These are phyloP conservation scores for Fusarium miscanthi DNA, from an alignment of 2,329 filamentous ascomycete genomes.

Conservation along the genomic window DNA sequence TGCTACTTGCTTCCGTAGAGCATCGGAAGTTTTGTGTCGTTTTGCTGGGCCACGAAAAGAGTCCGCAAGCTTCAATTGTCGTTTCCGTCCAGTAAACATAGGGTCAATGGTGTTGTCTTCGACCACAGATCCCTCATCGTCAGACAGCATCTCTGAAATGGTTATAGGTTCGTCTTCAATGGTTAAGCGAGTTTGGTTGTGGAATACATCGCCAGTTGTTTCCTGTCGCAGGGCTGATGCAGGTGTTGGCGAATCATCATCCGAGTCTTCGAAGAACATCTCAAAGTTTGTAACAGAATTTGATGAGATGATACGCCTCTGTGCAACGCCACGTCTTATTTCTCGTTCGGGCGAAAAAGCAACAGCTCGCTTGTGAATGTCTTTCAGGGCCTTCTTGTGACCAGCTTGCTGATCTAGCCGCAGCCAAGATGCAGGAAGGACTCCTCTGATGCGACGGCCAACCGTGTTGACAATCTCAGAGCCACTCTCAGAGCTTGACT, in stretches of 20 bases:
- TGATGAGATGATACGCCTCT: slow-evolving; percentile 53
- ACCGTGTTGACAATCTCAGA: slow-evolving; percentile 55
- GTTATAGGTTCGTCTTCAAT: slow-evolving; percentile 21
- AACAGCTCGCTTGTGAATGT: slow-evolving; percentile 43
- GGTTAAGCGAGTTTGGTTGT: slow-evolving; percentile 45
- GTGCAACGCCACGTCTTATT: slow-evolving; percentile 61
- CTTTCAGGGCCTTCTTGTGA: slow-evolving; percentile 48
- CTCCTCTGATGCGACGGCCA: slow-evolving; percentile 65
- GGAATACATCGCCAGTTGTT: slow-evolving; percentile 41
- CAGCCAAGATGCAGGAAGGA: slow-evolving; percentile 75
- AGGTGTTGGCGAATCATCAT: slow-evolving; percentile 49
- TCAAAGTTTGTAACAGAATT: slow-evolving; percentile 42
- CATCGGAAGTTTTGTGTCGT: slow-evolving; percentile 33
- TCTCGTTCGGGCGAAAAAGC: slow-evolving; percentile 53
- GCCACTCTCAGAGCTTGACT: slow-evolving; percentile 55
- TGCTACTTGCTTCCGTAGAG: slow-evolving; percentile 37
- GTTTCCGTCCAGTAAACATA: slow-evolving; percentile 60
- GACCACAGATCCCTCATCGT: slow-evolving; percentile 53
- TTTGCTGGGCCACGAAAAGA: slow-evolving; percentile 44
- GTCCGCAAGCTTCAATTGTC: slow-evolving; percentile 48
- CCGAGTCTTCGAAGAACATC: slow-evolving; percentile 61
- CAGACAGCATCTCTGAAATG: slow-evolving; percentile 28
- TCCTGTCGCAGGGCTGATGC: slow-evolving; percentile 28
- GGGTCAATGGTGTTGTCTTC: slow-evolving; percentile 65
- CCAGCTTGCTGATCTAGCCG: slow-evolving; percentile 64